Evolutionary conservation across 352 stramenopile species (phyloP), one percentile per base, ranked within the genome.

Genomic region (Plasmopara halstedii): DNA sequence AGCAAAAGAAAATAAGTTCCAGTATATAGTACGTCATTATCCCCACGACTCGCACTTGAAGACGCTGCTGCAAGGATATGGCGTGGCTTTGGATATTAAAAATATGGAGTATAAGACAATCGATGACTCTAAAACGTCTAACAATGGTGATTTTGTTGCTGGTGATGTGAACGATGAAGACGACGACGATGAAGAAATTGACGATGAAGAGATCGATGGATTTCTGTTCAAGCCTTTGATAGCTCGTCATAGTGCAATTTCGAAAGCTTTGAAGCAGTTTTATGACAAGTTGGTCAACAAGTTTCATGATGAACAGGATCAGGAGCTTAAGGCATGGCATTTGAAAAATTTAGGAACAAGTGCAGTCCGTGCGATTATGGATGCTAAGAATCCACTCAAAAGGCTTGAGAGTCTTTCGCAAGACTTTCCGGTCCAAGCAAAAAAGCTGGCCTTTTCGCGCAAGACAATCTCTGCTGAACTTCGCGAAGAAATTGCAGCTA

Each of bases 61-160:
- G 52, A 95, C 88, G 35, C 56, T 87, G 31, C 51, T 97, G 7
- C 85, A 96, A 41, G 93, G 92, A 15, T 98, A 96, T 46, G 90
- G 90, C 7, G 85, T 97, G 21, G 75, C 81, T 2, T 61, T 98
- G 22, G 88, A 98, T 46, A 96, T 98, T 46, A 98, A 98, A 62
- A 97, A 98, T 61, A 97, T 97, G 83, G 93, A 98, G 63, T 98
- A 98, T 65, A 95, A 95, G 57, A 97, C 90, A 6, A 91, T 97
- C 46, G 91, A 98, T 53, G 89, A 97, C 56, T 88, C 73, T 11
- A 86, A 85, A 51, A 81, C 77, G 33, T 48, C 52, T 13, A 39
- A n/a, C 5, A 60, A 70, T 3, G 67, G 79, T 17, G 57, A 71
- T 34, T 50, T 60, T 19, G 47, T 58, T 34, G 49, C 35, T 45